A percentile compares a stretch with the other conserved stretches of the same genome.
Conservation (phyloP, 768 basidiomycete species). For the Termitomyces sp. region DNA sequence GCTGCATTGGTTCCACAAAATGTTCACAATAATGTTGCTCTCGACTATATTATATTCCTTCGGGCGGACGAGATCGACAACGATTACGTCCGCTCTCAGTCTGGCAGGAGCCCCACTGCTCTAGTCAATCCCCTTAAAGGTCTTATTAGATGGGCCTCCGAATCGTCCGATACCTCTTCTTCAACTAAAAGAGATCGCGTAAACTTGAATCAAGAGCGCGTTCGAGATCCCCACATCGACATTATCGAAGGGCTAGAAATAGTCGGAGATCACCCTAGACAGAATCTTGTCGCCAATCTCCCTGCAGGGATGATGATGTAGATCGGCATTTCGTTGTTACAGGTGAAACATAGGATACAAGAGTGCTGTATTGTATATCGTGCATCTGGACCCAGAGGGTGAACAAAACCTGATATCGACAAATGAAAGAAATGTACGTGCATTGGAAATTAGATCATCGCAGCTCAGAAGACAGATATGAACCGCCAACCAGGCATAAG, state of each 20-base stretch:
- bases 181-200: neutral
- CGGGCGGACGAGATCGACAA: neutral
- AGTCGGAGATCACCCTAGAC: neutral
- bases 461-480: conserved; percentile 58
- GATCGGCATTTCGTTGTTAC: neutral
- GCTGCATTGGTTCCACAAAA: neutral
- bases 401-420: neutral
- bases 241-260: neutral
- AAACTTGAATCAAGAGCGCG: neutral
- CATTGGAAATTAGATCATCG: conserved; percentile 27
- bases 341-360: neutral
- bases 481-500: conserved; percentile 85
- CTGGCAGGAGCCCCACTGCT: neutral
- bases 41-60: neutral
- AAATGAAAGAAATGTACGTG: neutral
- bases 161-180: neutral
- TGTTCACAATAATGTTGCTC: neutral
- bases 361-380: neutral
- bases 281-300: neutral
- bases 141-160: neutral
- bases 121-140: neutral
- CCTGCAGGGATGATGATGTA: neutral
- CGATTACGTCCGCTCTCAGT: neutral
- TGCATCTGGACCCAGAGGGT: neutral
- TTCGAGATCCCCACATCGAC: neutral